Percentiles rank a stretch among this genome's conserved stretches.
These are phyloP conservation scores for Trichoderma breve DNA, from an alignment of 2,329 filamentous ascomycete species.

Conservation along the genomic window DNA sequence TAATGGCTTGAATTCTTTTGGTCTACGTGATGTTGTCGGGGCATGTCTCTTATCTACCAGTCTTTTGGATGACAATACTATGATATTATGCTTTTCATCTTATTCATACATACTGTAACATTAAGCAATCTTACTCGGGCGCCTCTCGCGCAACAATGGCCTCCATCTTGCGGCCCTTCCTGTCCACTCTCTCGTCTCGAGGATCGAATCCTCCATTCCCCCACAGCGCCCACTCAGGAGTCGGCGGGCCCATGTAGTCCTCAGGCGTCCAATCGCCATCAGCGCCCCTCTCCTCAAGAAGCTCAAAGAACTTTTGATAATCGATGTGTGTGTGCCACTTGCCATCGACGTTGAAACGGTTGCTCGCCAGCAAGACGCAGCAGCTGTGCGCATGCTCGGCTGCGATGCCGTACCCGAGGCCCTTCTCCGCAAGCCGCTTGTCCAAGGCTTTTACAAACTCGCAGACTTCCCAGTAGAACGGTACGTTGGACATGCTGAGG, in stretches of 20 bases:
- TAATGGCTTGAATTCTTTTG: not conserved
- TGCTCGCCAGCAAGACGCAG: constrained; percentile 82
- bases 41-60: not conserved
- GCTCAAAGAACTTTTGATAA: constrained; percentile 82
- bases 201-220: constrained; percentile 94
- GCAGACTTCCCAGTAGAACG: constrained; percentile 88
- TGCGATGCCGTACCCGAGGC: constrained; percentile 82
- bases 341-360: constrained; percentile 71
- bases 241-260: constrained; percentile 83
- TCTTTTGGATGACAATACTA: not conserved
- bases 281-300: constrained; percentile 66
- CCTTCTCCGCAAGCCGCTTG: constrained; percentile 63
- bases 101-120: not conserved
- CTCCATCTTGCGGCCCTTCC: constrained; percentile 71
- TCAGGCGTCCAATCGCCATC: constrained; percentile 76
- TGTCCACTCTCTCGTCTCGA: constrained; percentile 79
- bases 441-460: constrained; percentile 78
- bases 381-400: constrained; percentile 95
- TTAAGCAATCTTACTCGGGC: constrained; percentile 24
- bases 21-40: not conserved
- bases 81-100: not conserved
- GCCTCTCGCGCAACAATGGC: constrained; percentile 34
- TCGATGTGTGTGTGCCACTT: constrained; percentile 92
- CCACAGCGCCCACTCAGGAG: constrained; percentile 93
- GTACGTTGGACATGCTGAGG: constrained; percentile 95